Conservation (phyloP, 73 alveolate species). For the Tetrahymena elliotti region DNA sequence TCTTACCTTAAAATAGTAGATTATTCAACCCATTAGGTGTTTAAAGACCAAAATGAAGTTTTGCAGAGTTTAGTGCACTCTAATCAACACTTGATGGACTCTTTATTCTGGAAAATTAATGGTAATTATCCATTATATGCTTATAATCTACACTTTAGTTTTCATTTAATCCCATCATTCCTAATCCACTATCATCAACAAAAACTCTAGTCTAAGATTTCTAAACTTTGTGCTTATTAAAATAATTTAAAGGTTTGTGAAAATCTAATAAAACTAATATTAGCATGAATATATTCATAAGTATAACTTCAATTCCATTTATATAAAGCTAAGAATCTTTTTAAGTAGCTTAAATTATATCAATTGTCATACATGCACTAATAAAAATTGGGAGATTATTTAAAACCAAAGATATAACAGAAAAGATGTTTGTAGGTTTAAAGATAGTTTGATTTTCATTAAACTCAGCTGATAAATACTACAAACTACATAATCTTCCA, state of each 20-base stretch:
- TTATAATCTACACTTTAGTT: background rate
- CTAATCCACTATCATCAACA: background rate
- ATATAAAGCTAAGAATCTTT: background rate
- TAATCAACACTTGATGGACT: background rate
- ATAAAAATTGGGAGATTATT: background rate
- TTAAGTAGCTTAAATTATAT: background rate
- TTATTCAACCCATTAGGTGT: background rate
- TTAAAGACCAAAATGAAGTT: background rate
- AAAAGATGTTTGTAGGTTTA: background rate
- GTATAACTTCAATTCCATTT: background rate
- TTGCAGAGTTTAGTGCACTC: background rate
- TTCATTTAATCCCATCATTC: background rate
- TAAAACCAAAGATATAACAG: background rate
- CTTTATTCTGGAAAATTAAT: background rate
- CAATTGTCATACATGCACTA: background rate
- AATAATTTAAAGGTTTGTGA: background rate
- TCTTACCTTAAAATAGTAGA: background rate
- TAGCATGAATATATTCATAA: background rate
- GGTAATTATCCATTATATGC: background rate
- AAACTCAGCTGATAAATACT: background rate
- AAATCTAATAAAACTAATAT: background rate
- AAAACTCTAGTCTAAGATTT: background rate
- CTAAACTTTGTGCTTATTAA: background rate
- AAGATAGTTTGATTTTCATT: background rate
- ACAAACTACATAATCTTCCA: background rate